A percentile compares a stretch with the other conserved stretches of the same genome.
Conservation (phyloP, 2,329 filamentous ascomycete species). For the Trichophyton verrucosum region DNA sequence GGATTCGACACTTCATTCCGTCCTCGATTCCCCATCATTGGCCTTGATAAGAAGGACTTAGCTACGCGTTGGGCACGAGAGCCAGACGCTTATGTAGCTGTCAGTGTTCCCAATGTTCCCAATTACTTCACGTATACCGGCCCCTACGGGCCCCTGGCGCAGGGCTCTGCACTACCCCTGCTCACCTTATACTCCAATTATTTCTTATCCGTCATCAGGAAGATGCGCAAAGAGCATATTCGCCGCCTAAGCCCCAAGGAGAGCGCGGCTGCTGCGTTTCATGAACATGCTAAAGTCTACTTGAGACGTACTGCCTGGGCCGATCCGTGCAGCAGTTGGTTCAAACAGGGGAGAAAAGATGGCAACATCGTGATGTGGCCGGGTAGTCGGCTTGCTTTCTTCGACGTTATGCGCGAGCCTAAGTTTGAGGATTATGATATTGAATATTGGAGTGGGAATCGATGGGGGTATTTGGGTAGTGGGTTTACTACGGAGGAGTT, state of each 20-base stretch:
- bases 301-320: constrained; percentile 12
- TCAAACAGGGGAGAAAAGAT: constrained; percentile 16
- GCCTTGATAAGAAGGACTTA: constrained; percentile 9
- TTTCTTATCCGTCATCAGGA: constrained; percentile 12
- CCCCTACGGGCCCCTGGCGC: constrained; percentile 12
- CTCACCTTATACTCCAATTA: constrained; percentile 10
- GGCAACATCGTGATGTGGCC: constrained; percentile 18
- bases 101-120: constrained; percentile 10
- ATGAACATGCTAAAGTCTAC: constrained; percentile 11
- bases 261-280: constrained; percentile 11
- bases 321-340: constrained; percentile 15
- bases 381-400: constrained; percentile 15
- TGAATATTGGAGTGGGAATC: constrained; percentile 14
- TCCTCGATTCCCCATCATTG: constrained; percentile 14
- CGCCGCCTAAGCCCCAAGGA: constrained; percentile 11
- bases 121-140: constrained; percentile 15
- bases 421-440: constrained; percentile 15
- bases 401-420: constrained; percentile 10
- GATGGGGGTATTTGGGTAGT: constrained; percentile 13
- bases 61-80: constrained; percentile 10
- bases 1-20: constrained; percentile 46
- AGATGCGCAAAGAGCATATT: constrained; percentile 14
- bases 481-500: constrained; percentile 12
- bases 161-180: constrained; percentile 12
- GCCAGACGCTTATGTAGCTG: constrained; percentile 11